A percentile compares a stretch with the other conserved stretches of the same genome.
These are phyloP conservation scores for Mortierella sp. DNA, from an alignment of 371 early-diverging fungal genomes.

Conservation along the genomic window DNA sequence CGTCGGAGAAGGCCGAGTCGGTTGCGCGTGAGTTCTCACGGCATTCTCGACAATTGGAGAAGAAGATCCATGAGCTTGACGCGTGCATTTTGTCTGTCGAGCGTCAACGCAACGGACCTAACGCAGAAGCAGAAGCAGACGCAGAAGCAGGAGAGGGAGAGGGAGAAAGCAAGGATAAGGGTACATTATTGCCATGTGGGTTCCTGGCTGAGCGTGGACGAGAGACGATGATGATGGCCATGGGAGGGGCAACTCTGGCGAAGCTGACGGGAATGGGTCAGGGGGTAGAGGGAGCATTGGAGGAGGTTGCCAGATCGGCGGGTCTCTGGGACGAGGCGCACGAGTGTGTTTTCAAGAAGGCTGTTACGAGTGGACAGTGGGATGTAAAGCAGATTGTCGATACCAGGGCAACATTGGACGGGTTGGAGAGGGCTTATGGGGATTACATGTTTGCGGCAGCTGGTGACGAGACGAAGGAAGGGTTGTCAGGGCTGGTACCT, in stretches of 20 bases:
- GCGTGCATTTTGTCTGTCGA: slow-evolving; percentile 3
- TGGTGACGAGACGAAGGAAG: background rate
- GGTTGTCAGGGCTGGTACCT: slow-evolving; percentile 3
- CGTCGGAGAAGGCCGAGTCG: background rate
- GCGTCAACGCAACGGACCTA: background rate
- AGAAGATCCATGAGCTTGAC: background rate
- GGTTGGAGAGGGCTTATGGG: slow-evolving; percentile 2
- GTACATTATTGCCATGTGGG: background rate
- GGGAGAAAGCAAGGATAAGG: background rate
- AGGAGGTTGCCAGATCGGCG: background rate
- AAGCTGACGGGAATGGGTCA: background rate
- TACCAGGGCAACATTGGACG: background rate
- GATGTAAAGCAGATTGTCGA: background rate
- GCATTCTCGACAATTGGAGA: background rate
- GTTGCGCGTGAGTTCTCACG: background rate
- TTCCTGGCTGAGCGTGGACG: background rate
- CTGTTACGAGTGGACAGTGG: background rate
- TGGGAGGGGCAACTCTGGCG: background rate
- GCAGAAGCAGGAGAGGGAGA: background rate
- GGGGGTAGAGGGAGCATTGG: background rate
- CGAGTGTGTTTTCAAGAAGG: background rate
- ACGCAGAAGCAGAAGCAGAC: background rate
- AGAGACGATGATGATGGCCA: background rate
- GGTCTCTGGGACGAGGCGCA: background rate
- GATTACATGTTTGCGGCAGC: background rate